Conservation (phyloP, 164 flowering plant genomes). For the Dillenia turbinata region DNA sequence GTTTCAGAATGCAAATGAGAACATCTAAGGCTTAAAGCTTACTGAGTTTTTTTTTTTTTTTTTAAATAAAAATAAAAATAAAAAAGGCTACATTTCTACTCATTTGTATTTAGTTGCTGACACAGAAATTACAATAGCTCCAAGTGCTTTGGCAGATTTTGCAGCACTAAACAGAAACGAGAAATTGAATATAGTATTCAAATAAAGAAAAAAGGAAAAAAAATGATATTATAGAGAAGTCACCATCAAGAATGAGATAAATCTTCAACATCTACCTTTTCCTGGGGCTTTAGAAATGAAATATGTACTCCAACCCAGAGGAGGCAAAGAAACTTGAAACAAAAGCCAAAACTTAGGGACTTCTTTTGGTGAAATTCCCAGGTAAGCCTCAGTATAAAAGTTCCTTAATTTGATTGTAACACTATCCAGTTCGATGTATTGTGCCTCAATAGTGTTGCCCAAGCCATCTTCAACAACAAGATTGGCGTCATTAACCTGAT, state of each 20-base stretch:
- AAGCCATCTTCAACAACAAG: constrained; percentile 59
- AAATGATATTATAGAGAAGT: no score
- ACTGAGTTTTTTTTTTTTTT: no score
- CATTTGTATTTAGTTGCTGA: no score
- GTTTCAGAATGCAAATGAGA: not conserved
- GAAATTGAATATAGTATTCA: no score
- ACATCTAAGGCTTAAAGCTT: no score
- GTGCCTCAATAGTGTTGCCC: constrained; percentile 47
- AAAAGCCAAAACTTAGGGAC: constrained; percentile 71
- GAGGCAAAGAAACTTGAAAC: constrained; percentile 69
- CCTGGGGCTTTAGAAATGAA: constrained; percentile 49
- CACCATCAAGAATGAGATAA: no score
- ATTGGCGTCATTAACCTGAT: constrained; percentile 57
- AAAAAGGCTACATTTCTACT: no score
- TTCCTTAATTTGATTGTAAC: constrained; percentile 54
- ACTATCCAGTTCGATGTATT: constrained; percentile 55
- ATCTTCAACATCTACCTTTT: constrained; percentile 24
- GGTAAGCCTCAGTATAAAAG: constrained; percentile 60
- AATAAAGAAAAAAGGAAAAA: no score
- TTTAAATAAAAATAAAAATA: no score
- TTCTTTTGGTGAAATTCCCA: constrained; percentile 36
- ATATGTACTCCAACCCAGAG: constrained; percentile 85
- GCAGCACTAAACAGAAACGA: no score
- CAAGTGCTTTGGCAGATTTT: no score
- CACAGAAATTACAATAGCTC: no score